Percentiles rank a stretch among this genome's conserved stretches.
Conservation (phyloP, 2,329 filamentous ascomycete genomes). For the Ceratocystis eucalypticola region DNA sequence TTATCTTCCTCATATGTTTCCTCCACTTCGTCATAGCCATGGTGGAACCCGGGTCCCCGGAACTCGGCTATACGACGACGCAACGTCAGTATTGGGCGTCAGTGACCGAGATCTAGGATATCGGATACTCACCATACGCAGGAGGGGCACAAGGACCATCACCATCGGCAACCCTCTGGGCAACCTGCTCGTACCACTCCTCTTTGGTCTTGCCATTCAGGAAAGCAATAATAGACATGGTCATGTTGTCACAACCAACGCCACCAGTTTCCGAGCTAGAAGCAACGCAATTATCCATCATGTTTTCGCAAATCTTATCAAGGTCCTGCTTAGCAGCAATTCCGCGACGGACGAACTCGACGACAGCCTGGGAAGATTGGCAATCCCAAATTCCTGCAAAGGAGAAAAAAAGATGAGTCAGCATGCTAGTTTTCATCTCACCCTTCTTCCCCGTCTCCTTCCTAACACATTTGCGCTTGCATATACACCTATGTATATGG, state of each 20-base stretch:
- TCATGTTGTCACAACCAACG: conserved; percentile 99
- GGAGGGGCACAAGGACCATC: conserved; percentile 97
- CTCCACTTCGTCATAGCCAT: conserved; percentile 70
- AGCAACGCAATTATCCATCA: conserved; percentile 99
- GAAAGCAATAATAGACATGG: conserved; percentile 82
- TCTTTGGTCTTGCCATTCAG: conserved; percentile 87
- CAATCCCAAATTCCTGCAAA: conserved; percentile 95
- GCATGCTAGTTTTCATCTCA: not conserved
- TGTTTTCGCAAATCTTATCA: conserved; percentile 94
- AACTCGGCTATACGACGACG: conserved; percentile 53
- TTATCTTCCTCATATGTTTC: conserved; percentile 64
- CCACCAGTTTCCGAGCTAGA: conserved; percentile 97
- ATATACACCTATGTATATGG: too few relatives aligned
- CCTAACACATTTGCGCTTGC: not conserved
- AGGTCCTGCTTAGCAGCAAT: conserved; percentile 94
- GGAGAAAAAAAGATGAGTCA: not conserved
- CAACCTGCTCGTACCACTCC: conserved; percentile 96
- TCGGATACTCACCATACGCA: conserved; percentile 82
- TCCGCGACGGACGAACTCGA: conserved; percentile 92
- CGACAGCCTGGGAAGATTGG: conserved; percentile 91
- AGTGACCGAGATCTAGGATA: conserved; percentile 22
- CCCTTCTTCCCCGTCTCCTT: not conserved
- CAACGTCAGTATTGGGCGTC: conserved; percentile 17
- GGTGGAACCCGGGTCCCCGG: conserved; percentile 67
- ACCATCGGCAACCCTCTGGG: conserved; percentile 83